A percentile compares a stretch with the other conserved stretches of the same genome.
Conservation (phyloP, 352 stramenopile species). For the Nothophytophthora sp. region DNA sequence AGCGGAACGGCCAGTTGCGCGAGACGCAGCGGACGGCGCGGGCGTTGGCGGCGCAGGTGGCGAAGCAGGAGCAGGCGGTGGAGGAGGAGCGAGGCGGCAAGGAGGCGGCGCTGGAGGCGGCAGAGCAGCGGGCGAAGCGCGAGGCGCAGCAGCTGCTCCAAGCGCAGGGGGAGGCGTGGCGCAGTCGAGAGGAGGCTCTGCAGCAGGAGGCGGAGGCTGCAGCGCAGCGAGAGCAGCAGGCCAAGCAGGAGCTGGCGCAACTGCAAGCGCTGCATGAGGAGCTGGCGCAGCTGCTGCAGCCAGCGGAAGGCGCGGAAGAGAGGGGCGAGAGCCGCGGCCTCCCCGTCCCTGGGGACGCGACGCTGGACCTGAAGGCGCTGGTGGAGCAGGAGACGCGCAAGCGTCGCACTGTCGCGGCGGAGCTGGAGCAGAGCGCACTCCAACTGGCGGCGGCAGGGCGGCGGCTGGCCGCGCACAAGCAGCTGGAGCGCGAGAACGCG, state of each 20-base stretch:
- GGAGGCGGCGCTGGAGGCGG: slow-evolving; percentile 18
- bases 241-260: slow-evolving; percentile 17
- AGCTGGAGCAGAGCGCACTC: slow-evolving; percentile 26
- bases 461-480: slow-evolving; percentile 37
- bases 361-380: slow-evolving; percentile 28
- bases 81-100: slow-evolving; percentile 30
- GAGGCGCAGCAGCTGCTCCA: slow-evolving; percentile 33
- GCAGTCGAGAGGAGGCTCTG: slow-evolving; percentile 18
- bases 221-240: not conserved
- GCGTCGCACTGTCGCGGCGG: slow-evolving; percentile 16
- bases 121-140: slow-evolving; percentile 16
- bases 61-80: slow-evolving; percentile 26
- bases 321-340: too few species aligned
- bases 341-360: too few species aligned
- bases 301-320: not conserved
- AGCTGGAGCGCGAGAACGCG: slow-evolving; percentile 50
- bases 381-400: slow-evolving; percentile 40
- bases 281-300: slow-evolving; percentile 33
- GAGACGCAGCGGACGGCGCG: slow-evolving; percentile 16
- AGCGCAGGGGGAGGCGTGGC: slow-evolving; percentile 33
- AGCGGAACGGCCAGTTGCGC: slow-evolving; percentile 12
- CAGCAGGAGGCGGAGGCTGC: slow-evolving; percentile 8
- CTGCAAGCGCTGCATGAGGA: slow-evolving; percentile 40
- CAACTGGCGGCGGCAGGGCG: slow-evolving; percentile 37
- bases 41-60: slow-evolving; percentile 27